These are phyloP conservation scores for Beauveria medogensis DNA, from an alignment of 2,329 filamentous ascomycete genomes.

Conservation along the genomic window DNA sequence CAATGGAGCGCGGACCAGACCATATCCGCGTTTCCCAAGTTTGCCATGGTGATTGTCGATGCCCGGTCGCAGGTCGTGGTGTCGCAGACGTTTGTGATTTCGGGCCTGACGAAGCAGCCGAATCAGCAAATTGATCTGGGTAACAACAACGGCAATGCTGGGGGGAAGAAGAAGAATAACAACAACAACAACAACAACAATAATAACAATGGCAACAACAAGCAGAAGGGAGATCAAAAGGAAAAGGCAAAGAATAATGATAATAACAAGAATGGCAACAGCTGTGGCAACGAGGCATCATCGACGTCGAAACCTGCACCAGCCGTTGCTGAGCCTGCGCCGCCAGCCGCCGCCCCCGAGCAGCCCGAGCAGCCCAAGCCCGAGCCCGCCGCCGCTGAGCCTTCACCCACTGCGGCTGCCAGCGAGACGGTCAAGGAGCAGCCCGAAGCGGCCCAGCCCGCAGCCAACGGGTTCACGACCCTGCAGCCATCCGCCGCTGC, in stretches of 20 bases:
- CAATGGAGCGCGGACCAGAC: conserved; percentile 16
- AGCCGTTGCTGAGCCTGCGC: not conserved
- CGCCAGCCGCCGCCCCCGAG: not conserved
- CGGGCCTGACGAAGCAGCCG: not conserved
- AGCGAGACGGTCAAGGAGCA: not conserved
- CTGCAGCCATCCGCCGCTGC: not conserved
- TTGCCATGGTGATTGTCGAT: conserved; percentile 18
- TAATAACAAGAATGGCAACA: not conserved
- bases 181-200: no score
- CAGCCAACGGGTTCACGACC: not conserved
- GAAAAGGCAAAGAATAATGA: not conserved
- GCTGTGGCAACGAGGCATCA: not conserved
- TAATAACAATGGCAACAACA: conserved; percentile 1
- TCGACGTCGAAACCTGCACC: not conserved
- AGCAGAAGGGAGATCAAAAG: not conserved
- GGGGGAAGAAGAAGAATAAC: not conserved
- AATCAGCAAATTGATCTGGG: conserved; percentile 1
- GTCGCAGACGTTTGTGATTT: conserved; percentile 14
- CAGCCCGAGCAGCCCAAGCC: not conserved
- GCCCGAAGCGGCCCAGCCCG: not conserved
- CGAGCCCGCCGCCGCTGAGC: not conserved
- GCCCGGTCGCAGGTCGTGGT: conserved; percentile 10
- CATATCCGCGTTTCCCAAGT: conserved; percentile 16
- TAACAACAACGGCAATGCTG: not conserved
- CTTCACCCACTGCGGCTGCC: not conserved